Percentiles rank a stretch among this genome's conserved stretches.
Evolutionary conservation across 495 filamentous ascomycete species (phyloP).

Genomic region (Podospora pseudoanserina): DNA sequence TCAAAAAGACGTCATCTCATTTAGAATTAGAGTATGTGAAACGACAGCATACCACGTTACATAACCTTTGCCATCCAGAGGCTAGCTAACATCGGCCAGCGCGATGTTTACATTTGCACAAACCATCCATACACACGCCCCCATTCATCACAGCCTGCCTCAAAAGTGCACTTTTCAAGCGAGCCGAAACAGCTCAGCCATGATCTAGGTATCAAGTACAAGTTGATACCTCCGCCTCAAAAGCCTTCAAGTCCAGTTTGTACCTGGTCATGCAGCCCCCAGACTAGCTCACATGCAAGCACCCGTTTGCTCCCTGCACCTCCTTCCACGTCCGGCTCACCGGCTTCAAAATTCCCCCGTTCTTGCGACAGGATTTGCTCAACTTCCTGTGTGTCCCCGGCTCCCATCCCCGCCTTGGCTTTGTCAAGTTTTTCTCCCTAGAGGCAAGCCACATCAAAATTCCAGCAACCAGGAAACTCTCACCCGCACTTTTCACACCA

Average conservation of each 20-base stretch:
- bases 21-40: not conserved
- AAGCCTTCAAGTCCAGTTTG: not conserved
- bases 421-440: not conserved
- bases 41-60: not conserved
- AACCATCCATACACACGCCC: not conserved
- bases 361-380: not conserved
- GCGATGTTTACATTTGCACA: not conserved
- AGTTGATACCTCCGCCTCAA: not conserved
- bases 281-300: constrained; percentile 6
- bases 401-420: not conserved
- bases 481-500: not conserved
- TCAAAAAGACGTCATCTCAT: not conserved
- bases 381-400: not conserved
- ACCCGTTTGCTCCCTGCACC: constrained; percentile 7
- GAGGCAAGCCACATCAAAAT: not conserved
- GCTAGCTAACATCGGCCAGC: not conserved
- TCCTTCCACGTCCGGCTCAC: not conserved
- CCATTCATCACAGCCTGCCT: not conserved
- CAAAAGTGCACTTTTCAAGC: not conserved
- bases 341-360: not conserved
- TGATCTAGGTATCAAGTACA: not conserved
- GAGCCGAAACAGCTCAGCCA: not conserved
- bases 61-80: not conserved
- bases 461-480: not conserved
- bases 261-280: not conserved